These are phyloP conservation scores for Aspergillus spinulosporus DNA, from an alignment of 2,329 filamentous ascomycete genomes.

Conservation along the genomic window DNA sequence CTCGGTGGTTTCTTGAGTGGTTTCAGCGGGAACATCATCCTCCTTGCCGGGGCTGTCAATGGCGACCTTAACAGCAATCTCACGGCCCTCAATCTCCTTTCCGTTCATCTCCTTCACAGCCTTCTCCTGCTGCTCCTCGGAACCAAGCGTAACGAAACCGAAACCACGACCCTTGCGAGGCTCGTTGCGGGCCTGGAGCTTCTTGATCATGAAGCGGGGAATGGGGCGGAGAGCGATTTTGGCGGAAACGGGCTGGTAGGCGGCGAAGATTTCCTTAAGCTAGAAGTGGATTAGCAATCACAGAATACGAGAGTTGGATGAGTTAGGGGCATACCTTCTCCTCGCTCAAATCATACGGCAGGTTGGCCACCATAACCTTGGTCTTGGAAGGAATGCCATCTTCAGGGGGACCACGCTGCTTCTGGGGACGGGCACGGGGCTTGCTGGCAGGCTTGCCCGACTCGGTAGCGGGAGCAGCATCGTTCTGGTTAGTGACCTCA, in stretches of 20 bases:
- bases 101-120: slow-evolving; percentile 98
- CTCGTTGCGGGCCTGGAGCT: slow-evolving; percentile 96
- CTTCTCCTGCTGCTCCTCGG: slow-evolving; percentile 96
- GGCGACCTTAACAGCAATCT: slow-evolving; percentile 99
- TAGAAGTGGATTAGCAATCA: slow-evolving; percentile 46
- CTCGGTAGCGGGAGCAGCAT: slow-evolving; percentile 43
- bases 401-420: slow-evolving; percentile 91
- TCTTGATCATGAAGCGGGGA: slow-evolving; percentile 99
- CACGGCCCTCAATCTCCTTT: slow-evolving; percentile 97
- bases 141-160: slow-evolving; percentile 93
- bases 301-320: slow-evolving; percentile 1
- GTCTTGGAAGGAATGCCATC: slow-evolving; percentile 98
- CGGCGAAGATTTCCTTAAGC: slow-evolving; percentile 96
- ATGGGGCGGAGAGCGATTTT: slow-evolving; percentile 99
- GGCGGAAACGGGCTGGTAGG: slow-evolving; percentile 87
- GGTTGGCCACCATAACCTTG: slow-evolving; percentile 99
- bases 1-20: slow-evolving; percentile 43
- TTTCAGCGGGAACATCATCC: slow-evolving; percentile 66
- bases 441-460: slow-evolving; percentile 42
- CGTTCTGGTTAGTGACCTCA: slow-evolving; percentile 25
- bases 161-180: slow-evolving; percentile 99
- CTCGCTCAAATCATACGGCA: slow-evolving; percentile 96
- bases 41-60: slow-evolving; percentile 99
- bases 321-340: slow-evolving; percentile 69
- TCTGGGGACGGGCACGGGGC: slow-evolving; percentile 57